These are phyloP conservation scores for Phoma sp. DNA, from an alignment of 2,329 filamentous ascomycete genomes.

Conservation along the genomic window DNA sequence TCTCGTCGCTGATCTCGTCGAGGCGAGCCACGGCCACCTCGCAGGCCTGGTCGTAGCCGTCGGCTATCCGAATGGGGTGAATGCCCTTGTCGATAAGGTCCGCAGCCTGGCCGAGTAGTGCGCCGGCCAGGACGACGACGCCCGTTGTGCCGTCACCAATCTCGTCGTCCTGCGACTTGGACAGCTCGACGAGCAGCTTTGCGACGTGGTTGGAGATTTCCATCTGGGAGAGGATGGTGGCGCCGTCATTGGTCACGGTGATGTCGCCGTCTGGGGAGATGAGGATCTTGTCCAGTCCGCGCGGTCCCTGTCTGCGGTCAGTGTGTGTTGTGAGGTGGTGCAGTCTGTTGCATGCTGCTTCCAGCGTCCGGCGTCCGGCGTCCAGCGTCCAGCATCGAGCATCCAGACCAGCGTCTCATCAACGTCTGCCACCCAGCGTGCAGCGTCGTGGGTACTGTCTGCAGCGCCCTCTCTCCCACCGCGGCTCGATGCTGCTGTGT, in stretches of 20 bases:
- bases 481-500: too few relatives aligned
- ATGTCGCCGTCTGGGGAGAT: slow-evolving; percentile 99
- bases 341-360: too few relatives aligned
- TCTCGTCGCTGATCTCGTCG: slow-evolving; percentile 89
- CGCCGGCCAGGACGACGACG: slow-evolving; percentile 93
- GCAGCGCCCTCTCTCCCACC: too few relatives aligned
- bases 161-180: slow-evolving; percentile 98
- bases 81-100: slow-evolving; percentile 99
- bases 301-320: slow-evolving; percentile 68
- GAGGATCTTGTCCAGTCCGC: slow-evolving; percentile 97
- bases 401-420: too few relatives aligned
- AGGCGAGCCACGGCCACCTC: slow-evolving; percentile 94
- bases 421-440: too few relatives aligned
- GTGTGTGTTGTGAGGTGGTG: neutral
- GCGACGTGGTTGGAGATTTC: slow-evolving; percentile 98
- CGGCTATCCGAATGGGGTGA: slow-evolving; percentile 96
- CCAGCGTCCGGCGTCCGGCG: too few relatives aligned
- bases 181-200: slow-evolving; percentile 94
- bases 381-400: too few relatives aligned
- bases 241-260: slow-evolving; percentile 98
- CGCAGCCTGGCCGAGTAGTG: slow-evolving; percentile 92
- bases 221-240: slow-evolving; percentile 96
- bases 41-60: slow-evolving; percentile 96
- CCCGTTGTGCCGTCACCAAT: slow-evolving; percentile 98
- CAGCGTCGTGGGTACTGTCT: too few relatives aligned